These are phyloP conservation scores for Symbiodinium pilosum DNA, from an alignment of 73 alveolate genomes.

Conservation along the genomic window DNA sequence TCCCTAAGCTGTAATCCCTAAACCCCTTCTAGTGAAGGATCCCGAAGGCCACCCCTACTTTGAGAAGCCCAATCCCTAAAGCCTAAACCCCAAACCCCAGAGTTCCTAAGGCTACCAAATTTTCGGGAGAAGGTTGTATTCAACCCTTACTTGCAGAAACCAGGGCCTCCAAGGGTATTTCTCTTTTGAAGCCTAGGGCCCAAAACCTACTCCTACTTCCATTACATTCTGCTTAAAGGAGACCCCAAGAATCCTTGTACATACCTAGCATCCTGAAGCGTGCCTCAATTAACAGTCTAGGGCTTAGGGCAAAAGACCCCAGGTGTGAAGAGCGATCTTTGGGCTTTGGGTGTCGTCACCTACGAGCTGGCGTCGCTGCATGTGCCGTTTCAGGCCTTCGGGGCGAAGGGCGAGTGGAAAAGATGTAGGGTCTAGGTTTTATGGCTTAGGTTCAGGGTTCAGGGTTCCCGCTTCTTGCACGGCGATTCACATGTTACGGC, in stretches of 20 bases:
- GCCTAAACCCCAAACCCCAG: neutral
- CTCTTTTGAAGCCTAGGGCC: too few relatives aligned
- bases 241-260: neutral
- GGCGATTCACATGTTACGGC: neutral
- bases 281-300: neutral
- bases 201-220: too few relatives aligned
- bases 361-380: constrained; percentile 92
- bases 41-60: neutral
- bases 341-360: constrained; percentile 97
- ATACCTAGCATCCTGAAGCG: too few relatives aligned
- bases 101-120: too few relatives aligned
- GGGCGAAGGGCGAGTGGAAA: too few relatives aligned
- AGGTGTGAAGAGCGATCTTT: constrained; percentile 97
- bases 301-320: neutral
- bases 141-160: too few relatives aligned
- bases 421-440: too few relatives aligned
- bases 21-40: neutral
- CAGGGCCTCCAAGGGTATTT: too few relatives aligned
- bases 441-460: too few relatives aligned
- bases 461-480: neutral
- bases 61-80: neutral
- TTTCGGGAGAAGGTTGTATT: too few relatives aligned
- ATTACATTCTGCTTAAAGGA: neutral
- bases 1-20: neutral
- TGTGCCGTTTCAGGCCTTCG: constrained; percentile 38